Evolutionary conservation across 805 yeast genomes (phyloP).

Genomic region (Yamadazyma tumulicola): DNA sequence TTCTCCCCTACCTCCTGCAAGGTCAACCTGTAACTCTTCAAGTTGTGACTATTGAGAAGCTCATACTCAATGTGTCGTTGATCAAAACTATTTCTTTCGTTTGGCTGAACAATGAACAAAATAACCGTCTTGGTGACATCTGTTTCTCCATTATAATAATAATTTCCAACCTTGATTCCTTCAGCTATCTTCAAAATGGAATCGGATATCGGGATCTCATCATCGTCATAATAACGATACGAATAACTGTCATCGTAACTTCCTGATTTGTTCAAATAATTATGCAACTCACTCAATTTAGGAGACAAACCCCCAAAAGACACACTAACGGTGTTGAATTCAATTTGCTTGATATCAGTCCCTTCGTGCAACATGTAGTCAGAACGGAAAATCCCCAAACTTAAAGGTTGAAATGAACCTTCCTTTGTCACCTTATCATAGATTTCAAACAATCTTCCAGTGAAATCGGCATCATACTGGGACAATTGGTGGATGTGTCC

Average conservation of each 20-base stretch:
- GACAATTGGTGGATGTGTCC: slow-evolving; percentile 53
- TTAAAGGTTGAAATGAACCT: slow-evolving; percentile 57
- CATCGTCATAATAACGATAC: slow-evolving; percentile 40
- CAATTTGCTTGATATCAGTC: slow-evolving; percentile 77
- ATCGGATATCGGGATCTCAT: slow-evolving; percentile 63
- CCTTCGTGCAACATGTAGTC: slow-evolving; percentile 68
- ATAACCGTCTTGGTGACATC: slow-evolving; percentile 48
- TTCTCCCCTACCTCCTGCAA: slow-evolving; percentile 52
- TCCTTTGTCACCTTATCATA: slow-evolving; percentile 46
- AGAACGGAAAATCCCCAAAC: slow-evolving; percentile 83
- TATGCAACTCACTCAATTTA: slow-evolving; percentile 74
- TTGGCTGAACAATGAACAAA: slow-evolving; percentile 76
- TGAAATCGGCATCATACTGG: slow-evolving; percentile 66
- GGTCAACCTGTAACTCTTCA: slow-evolving; percentile 64
- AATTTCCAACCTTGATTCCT: slow-evolving; percentile 67
- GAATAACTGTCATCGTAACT: slow-evolving; percentile 46
- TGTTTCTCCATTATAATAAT: slow-evolving; percentile 45
- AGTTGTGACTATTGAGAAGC: slow-evolving; percentile 51
- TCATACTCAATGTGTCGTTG: slow-evolving; percentile 81
- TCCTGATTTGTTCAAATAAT: slow-evolving; percentile 58
- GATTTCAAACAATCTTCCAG: slow-evolving; percentile 69
- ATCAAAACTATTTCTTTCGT: slow-evolving; percentile 87
- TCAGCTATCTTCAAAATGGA: slow-evolving; percentile 58
- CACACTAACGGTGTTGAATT: slow-evolving; percentile 92
- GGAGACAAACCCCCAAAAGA: slow-evolving; percentile 90